phyloP scores from a whole-genome alignment of 805 yeast species.

The Diddensiella caesifluorescens region DNA sequence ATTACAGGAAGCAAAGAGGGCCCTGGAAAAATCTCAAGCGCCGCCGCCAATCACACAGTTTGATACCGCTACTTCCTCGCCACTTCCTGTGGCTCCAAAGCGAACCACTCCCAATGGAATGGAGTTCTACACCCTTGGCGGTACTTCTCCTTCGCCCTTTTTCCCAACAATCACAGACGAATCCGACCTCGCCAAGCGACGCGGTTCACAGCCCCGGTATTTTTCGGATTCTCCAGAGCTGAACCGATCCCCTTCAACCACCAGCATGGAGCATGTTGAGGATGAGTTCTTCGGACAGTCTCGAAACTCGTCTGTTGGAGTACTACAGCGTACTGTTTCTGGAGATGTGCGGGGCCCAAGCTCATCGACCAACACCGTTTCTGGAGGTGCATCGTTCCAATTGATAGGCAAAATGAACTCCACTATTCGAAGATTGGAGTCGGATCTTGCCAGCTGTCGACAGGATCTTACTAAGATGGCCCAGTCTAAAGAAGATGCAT shows the following conservation, averaged over 20 bases:
- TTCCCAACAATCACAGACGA: neutral
- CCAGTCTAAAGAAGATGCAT: slow-evolving; percentile 58
- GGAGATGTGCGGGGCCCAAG: slow-evolving; percentile 5
- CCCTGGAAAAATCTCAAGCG: neutral
- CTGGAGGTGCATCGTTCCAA: slow-evolving; percentile 45
- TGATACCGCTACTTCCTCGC: neutral
- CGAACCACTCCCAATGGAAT: neutral
- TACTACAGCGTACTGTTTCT: slow-evolving; percentile 3
- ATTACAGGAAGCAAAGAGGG: neutral
- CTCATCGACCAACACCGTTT: slow-evolving; percentile 13
- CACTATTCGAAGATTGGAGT: slow-evolving; percentile 72
- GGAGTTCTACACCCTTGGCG: slow-evolving; percentile 1
- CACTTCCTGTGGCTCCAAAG: slow-evolving; percentile 1
- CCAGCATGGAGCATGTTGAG: slow-evolving; percentile 6
- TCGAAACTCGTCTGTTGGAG: slow-evolving; percentile 8
- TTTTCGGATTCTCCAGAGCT: slow-evolving; percentile 5
- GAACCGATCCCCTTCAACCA: slow-evolving; percentile 3
- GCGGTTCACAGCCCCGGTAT: neutral
- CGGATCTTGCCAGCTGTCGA: slow-evolving; percentile 60
- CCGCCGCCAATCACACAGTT: neutral
- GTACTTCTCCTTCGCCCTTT: neutral
- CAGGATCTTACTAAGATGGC: slow-evolving; percentile 55
- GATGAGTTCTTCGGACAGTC: slow-evolving; percentile 8
- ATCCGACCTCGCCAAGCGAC: neutral
- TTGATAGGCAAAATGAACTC: slow-evolving; percentile 69